Evolutionary conservation across 371 early-diverging fungal genomes (phyloP), one percentile per base, ranked within the genome.

Genomic region (Haplosporangium sp.): DNA sequence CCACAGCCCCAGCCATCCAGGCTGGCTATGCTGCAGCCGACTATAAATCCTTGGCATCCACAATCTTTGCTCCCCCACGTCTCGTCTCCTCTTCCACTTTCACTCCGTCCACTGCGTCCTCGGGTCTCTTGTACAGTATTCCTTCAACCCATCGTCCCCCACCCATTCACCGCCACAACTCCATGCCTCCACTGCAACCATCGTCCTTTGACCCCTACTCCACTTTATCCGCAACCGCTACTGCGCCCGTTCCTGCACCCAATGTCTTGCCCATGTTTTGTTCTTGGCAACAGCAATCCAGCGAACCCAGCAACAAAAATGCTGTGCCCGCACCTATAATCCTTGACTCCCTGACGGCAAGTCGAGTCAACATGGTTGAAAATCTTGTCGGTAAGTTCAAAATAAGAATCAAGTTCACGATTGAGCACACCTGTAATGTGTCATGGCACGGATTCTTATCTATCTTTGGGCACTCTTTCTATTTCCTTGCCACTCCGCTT

Each of bases 311-410:
- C 40, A 29, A 29, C 16, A 20, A 20, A 5, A 50, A 20, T 18
- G 62, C 67, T 20, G 63, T 63, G 45, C 67, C 67, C 43, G 67
- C 61, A 43, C 55, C 73, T 18, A 29, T 69, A 48, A 69, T 69
- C 62, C 61, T 74, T 10, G 69, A 69, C 62, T 57, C 75, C 0
- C 45, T 69, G 38, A 64, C 69, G 5, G 75, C 75, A 14, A 69
- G 43, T 55, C 69, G 69, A 41, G 69, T 69, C 57, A 63, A 43
- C 58, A 74, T 74, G 65, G 75, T 74, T 42, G 75, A 65, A 50
- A 69, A 69, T 66, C 62, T 74, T 29, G 69, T 74, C 36, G 75
- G 75, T 74, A 74, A 69, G 69, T 53, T 21, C 29, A 29, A 29
- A 29, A 29, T 29, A 29, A 29, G 29, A 4, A 29, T 29, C 29